phyloP scores from a whole-genome alignment of 192 early-diverging fungal species.

The Coemansia sp. region DNA sequence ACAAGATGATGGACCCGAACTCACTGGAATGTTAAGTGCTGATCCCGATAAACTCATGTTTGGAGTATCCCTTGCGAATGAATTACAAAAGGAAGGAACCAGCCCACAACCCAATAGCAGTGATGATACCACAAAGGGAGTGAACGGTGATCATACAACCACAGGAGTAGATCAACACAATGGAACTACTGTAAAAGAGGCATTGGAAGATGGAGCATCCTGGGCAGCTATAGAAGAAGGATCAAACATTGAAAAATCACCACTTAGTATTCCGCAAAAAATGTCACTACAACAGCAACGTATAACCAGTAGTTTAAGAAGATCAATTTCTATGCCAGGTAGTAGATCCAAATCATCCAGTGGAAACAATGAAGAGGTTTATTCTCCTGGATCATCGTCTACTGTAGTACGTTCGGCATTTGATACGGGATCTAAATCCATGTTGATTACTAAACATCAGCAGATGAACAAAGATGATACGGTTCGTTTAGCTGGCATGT shows the following conservation, averaged over 20 bases:
- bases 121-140: too few relatives aligned
- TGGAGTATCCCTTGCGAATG: conserved; percentile 6
- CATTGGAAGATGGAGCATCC: too few relatives aligned
- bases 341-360: not conserved
- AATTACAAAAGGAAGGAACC: too few relatives aligned
- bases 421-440: conserved; percentile 16
- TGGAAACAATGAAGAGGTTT: not conserved
- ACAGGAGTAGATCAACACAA: too few relatives aligned
- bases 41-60: conserved; percentile 32
- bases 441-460: conserved; percentile 22
- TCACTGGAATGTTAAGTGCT: conserved; percentile 41
- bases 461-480: conserved; percentile 4
- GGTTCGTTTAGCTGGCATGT: conserved; percentile 16
- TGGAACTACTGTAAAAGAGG: too few relatives aligned
- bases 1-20: conserved; percentile 24
- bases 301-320: conserved; percentile 19
- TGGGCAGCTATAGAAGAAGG: too few relatives aligned
- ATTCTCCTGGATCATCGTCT: conserved; percentile 15
- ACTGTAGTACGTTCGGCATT: conserved; percentile 27
- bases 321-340: conserved; percentile 49
- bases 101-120: too few relatives aligned
- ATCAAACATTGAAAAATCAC: too few relatives aligned
- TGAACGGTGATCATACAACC: too few relatives aligned
- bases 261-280: too few relatives aligned
- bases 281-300: conserved; percentile 10